Evolutionary conservation across 805 yeast species (phyloP), one percentile per base, ranked within the genome.

Genomic region (Pichia gijzeniarum): DNA sequence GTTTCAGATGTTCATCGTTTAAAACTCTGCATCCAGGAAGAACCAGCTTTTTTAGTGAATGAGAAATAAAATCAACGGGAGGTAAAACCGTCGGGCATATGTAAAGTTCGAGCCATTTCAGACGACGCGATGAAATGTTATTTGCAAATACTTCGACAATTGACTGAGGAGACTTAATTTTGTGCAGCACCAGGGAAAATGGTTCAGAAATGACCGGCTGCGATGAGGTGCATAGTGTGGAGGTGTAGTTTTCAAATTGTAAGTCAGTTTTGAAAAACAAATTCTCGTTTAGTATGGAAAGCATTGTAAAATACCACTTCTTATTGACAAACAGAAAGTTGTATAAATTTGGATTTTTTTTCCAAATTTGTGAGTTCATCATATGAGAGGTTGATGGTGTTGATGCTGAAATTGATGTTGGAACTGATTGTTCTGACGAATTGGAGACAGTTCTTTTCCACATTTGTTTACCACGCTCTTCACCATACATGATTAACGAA

Each of bases 41-140:
- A 1, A 79, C 72, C 33, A 84, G 58, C 44, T 71, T 70, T 50
- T 65, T 62, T 40, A 82, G 58, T 14, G 57, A 54, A 6, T 68
- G 55, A 4, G 67, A 50, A 38, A 80, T 65, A 58, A 82, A 68
- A 2, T 60, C 48, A 7, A 65, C 50, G 0, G 79, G 66, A 4
- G 95, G 95, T 7, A 73, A 56, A 27, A 85, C 58, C 38, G 71
- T 72, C 6, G 96, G 91, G 58, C 96, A 88, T 57, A 90, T 83
- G 64, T 84, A 87, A 54, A 88, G 71, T 60, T 89, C 95, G 27
- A 89, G 67, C 84, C 85, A 79, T 52, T 72, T 70, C 37, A 88
- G 60, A 36, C 71, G 65, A 3, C 73, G 68, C 33, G 80, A 77
- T 27, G 74, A 60, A 5, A 72, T 50, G 5, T 54, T 44, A 17